phyloP scores from a whole-genome alignment of 495 filamentous ascomycete species.

The Aspergillus hancockii region DNA sequence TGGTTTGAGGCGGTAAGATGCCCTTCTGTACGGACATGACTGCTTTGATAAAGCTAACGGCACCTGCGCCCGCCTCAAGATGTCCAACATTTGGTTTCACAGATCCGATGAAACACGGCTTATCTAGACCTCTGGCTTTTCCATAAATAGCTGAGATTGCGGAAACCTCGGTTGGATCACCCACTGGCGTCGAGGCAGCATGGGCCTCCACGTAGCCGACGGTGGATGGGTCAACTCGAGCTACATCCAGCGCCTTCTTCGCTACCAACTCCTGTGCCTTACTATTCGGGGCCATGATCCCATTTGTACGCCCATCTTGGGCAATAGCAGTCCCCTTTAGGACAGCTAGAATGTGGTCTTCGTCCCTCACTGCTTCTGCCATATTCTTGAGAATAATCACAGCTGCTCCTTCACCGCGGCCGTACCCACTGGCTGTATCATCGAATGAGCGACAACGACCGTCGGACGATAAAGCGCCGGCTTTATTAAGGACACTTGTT shows the following conservation, averaged over 20 bases:
- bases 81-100: slow-evolving; percentile 49
- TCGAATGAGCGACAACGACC: slow-evolving; percentile 38
- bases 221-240: slow-evolving; percentile 24
- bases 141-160: slow-evolving; percentile 32
- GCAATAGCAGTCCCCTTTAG: slow-evolving; percentile 31
- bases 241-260: slow-evolving; percentile 29
- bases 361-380: slow-evolving; percentile 28
- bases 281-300: slow-evolving; percentile 39
- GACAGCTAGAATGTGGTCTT: slow-evolving; percentile 36
- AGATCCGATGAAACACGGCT: slow-evolving; percentile 29
- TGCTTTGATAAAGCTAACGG: slow-evolving; percentile 41
- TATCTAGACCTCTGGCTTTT: background rate
- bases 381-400: slow-evolving; percentile 36
- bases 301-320: slow-evolving; percentile 36
- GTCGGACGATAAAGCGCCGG: slow-evolving; percentile 31
- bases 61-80: slow-evolving; percentile 46
- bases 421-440: slow-evolving; percentile 32
- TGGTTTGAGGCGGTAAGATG: slow-evolving; percentile 32
- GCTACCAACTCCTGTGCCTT: slow-evolving; percentile 32
- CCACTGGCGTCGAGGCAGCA: slow-evolving; percentile 44
- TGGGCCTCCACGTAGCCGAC: slow-evolving; percentile 47
- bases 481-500: slow-evolving; percentile 24
- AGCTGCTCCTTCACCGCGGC: slow-evolving; percentile 35
- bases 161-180: slow-evolving; percentile 42
- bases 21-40: slow-evolving; percentile 32